Evolutionary conservation across 768 basidiomycete genomes (phyloP), one percentile per base, ranked within the genome.

Genomic region (Kwoniella bestiolae): DNA sequence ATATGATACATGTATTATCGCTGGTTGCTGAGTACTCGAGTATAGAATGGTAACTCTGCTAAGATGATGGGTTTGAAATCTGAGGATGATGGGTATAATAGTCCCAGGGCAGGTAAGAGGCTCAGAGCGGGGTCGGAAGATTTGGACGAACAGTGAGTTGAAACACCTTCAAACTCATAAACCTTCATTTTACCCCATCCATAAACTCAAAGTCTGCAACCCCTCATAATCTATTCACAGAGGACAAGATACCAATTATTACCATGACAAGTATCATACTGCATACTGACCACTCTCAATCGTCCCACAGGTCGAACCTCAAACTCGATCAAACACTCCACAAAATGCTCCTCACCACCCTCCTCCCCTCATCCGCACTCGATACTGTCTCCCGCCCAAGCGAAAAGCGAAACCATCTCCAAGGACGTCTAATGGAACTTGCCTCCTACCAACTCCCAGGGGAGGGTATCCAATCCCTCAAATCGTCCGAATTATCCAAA

Each of bases 291-390:
- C n/a, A n/a, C n/a, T n/a, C n/a, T n/a, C n/a, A n/a, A n/a, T n/a
- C n/a, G n/a, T n/a, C n/a, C n/a, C n/a, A n/a, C n/a, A 79, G 78
- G 60, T 68, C 74, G 31, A 80, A 82, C 57, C 59, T 72, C 0
- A 64, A 72, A n/a, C 72, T 82, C 18, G 81, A 82, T 72, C 78
- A 79, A 60, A 74, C 80, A 7, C 69, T 82, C 3, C 81, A 82
- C 35, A 59, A 69, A 32, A 70, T 82, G 56, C 66, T 82, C 18
- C 63, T 79, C 41, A 80, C 73, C 16, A 72, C 64, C 16, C 72
- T 82, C 18, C 56, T 82, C 2, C 75, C 81, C 9, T 49, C 62
- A 12, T 45, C 71, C 3, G 32, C 64, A 12, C 50, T 71, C 8
- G 60, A 65, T 21, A 51, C 65, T 11, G 69, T 71, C 7, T 59